These are phyloP conservation scores for Oryza coarctata DNA, from an alignment of 176 grass and related monocot species.

Conservation along the genomic window DNA sequence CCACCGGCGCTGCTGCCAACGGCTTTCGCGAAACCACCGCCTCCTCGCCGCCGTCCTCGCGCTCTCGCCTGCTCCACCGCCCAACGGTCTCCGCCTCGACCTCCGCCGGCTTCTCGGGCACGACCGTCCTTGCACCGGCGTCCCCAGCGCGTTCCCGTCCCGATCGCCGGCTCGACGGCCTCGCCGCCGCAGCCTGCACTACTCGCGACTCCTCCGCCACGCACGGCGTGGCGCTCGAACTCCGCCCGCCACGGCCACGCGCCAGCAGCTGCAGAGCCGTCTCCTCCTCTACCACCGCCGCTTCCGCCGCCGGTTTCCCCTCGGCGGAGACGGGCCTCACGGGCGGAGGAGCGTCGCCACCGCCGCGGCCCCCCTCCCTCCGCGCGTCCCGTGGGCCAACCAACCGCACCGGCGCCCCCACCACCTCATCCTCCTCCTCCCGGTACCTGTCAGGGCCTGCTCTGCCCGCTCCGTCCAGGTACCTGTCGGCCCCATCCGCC, in stretches of 20 bases:
- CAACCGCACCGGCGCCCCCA: not conserved
- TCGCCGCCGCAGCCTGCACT: not conserved
- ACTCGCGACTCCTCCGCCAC: not conserved
- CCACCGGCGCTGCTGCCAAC: not conserved
- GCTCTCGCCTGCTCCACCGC: conserved; percentile 30
- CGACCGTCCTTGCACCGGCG: not conserved
- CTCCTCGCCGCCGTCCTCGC: conserved; percentile 31
- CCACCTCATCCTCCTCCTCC: not conserved
- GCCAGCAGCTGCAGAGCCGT: conserved; percentile 28
- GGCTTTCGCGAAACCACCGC: not conserved
- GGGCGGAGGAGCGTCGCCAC: not conserved
- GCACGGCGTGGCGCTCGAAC: conserved; percentile 30
- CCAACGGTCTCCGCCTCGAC: conserved; percentile 15
- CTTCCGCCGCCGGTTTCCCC: not conserved
- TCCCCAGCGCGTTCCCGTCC: not conserved
- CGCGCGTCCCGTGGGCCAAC: conserved; percentile 1
- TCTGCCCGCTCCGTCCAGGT: not conserved
- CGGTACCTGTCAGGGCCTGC: not conserved
- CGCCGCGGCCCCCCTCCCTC: conserved; percentile 4
- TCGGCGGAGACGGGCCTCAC: not conserved
- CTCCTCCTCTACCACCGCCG: conserved; percentile 3
- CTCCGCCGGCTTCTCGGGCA: not conserved
- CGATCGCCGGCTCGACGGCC: conserved; percentile 4
- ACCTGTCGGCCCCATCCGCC: too few relatives aligned
- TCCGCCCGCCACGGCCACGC: not conserved